phyloP scores from a whole-genome alignment of 768 basidiomycete species.

The Tulasnella sp. region DNA sequence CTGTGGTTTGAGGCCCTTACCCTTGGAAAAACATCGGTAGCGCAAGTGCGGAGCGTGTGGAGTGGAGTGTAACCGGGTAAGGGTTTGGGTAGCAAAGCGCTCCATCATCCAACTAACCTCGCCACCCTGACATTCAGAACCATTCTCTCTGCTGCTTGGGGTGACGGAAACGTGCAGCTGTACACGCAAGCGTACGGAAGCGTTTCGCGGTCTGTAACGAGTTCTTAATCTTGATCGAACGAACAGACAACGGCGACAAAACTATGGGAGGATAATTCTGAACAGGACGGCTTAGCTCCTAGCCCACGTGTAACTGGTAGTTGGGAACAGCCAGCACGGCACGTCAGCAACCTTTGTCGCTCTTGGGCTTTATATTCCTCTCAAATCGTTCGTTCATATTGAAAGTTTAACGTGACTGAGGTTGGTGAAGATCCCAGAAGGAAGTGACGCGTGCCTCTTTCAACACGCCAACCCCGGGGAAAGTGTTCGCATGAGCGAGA shows the following conservation, averaged over 20 bases:
- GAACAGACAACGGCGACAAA: conserved; percentile 49
- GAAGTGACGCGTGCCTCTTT: no score
- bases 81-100: conserved; percentile 23
- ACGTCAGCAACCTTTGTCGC: no score
- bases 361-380: no score
- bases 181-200: conserved; percentile 81
- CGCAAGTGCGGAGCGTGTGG: conserved; percentile 75
- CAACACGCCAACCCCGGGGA: no score
- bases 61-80: conserved; percentile 91
- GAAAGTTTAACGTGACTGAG: no score
- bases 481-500: no score
- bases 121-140: conserved; percentile 48
- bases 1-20: neutral
- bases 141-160: conserved; percentile 75
- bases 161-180: conserved; percentile 74
- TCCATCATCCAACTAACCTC: conserved; percentile 9
- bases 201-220: conserved; percentile 83
- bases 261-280: conserved; percentile 39
- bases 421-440: no score
- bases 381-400: no score
- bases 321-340: no score
- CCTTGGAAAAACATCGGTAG: conserved; percentile 39
- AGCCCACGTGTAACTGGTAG: no score
- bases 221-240: conserved; percentile 63
- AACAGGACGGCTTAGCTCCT: neutral